A percentile compares a stretch with the other conserved stretches of the same genome.
phyloP scores from a whole-genome alignment of 192 early-diverging fungal genomes.

The Rhizophagus prolifer region DNA sequence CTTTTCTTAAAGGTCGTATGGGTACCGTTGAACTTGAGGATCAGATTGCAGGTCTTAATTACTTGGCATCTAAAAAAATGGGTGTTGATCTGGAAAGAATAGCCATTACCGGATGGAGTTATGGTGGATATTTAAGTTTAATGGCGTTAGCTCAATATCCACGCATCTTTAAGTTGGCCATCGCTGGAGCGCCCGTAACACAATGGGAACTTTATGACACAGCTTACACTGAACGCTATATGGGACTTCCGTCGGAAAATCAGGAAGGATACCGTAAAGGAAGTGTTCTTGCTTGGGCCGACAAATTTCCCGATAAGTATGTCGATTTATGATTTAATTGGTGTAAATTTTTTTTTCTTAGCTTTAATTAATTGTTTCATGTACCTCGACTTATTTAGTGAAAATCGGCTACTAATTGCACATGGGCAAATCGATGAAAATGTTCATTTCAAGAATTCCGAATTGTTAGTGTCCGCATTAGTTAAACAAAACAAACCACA shows the following conservation, averaged over 20 bases:
- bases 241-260: conserved; percentile 55
- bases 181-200: conserved; percentile 72
- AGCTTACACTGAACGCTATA: conserved; percentile 73
- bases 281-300: conserved; percentile 50
- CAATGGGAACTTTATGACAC: conserved; percentile 74
- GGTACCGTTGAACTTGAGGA: conserved; percentile 64
- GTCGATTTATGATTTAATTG: not conserved
- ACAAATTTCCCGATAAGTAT: conserved; percentile 61
- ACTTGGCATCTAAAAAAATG: conserved; percentile 39
- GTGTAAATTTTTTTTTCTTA: not conserved
- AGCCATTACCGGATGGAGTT: conserved; percentile 74
- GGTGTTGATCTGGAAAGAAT: conserved; percentile 61
- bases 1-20: conserved; percentile 48
- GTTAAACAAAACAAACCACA: conserved; percentile 57
- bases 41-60: conserved; percentile 59
- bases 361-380: not conserved
- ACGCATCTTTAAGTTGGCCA: conserved; percentile 58
- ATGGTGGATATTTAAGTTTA: conserved; percentile 72
- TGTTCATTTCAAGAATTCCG: conserved; percentile 69
- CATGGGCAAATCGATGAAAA: conserved; percentile 80
- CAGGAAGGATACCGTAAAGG: conserved; percentile 49
- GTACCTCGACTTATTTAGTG: conserved; percentile 31
- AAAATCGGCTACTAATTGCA: conserved; percentile 62
- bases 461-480: conserved; percentile 53
- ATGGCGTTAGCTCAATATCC: conserved; percentile 63